phyloP scores from a whole-genome alignment of 225 moss, liverwort and hornwort species.

The Marchantia paleacea region DNA sequence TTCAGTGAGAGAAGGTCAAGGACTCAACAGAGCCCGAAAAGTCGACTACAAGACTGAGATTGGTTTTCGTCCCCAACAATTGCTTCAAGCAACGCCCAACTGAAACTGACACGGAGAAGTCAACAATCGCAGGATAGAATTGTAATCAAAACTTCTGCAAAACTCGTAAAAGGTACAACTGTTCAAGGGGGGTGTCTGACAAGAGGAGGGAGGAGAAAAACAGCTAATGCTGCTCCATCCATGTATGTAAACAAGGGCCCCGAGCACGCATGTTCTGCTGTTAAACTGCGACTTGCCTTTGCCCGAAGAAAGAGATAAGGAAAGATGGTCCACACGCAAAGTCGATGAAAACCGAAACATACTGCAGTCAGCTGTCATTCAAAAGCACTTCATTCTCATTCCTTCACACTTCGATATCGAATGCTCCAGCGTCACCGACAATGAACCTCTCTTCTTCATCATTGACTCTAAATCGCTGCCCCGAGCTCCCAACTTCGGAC shows the following conservation, averaged over 20 bases:
- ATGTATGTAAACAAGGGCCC: neutral
- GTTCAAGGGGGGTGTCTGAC: neutral
- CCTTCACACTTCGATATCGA: neutral
- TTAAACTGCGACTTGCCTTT: neutral
- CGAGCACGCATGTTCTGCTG: neutral
- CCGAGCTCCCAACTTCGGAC: too few relatives aligned
- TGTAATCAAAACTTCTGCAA: neutral
- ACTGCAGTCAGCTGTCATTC: neutral
- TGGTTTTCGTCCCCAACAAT: neutral
- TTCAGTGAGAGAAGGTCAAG: neutral
- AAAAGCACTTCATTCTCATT: neutral
- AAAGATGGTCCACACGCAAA: neutral
- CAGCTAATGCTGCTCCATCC: neutral
- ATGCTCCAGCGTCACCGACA: too few relatives aligned
- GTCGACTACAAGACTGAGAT: neutral
- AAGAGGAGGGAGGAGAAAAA: slow-evolving; percentile 5
- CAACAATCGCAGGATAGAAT: neutral
- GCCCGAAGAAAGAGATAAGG: neutral
- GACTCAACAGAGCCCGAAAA: neutral
- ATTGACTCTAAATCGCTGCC: too few relatives aligned
- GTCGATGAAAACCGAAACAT: neutral
- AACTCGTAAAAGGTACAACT: neutral
- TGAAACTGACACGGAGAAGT: neutral
- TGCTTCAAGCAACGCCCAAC: neutral
- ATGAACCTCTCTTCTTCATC: too few relatives aligned